Percentiles rank a stretch among this genome's conserved stretches.
phyloP scores from a whole-genome alignment of 2,329 filamentous ascomycete genomes.

The Fusarium aywerte region DNA sequence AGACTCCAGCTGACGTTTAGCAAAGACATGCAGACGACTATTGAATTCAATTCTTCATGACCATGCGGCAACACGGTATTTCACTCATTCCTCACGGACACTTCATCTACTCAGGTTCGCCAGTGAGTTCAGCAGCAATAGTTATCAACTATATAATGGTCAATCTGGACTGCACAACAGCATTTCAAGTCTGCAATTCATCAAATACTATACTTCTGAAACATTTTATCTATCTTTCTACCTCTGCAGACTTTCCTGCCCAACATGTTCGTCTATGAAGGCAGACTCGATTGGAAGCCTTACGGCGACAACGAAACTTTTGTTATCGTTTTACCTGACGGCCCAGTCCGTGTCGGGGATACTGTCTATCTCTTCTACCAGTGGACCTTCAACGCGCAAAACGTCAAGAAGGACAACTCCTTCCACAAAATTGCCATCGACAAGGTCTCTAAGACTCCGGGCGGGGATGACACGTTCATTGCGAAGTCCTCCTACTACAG shows the following conservation, averaged over 20 bases:
- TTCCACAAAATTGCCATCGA: conserved; percentile 26
- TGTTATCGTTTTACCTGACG: conserved; percentile 21
- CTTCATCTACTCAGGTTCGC: too few species aligned
- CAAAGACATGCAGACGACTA: too few species aligned
- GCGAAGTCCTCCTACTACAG: conserved; percentile 13
- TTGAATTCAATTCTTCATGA: too few species aligned
- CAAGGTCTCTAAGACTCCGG: conserved; percentile 2
- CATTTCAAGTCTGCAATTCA: not conserved
- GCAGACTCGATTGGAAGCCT: conserved; percentile 31
- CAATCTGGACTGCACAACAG: too few species aligned
- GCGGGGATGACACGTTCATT: conserved; percentile 12
- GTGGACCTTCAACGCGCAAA: conserved; percentile 16
- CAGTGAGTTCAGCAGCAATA: too few species aligned
- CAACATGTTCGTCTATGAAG: conserved; percentile 33
- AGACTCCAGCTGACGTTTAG: too few species aligned
- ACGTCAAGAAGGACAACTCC: conserved; percentile 20
- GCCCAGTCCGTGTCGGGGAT: conserved; percentile 28
- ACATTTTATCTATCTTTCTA: rapidly evolving
- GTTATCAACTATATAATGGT: too few species aligned
- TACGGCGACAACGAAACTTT: conserved; percentile 34
- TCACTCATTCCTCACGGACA: too few species aligned
- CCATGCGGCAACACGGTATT: too few species aligned
- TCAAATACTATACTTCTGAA: not conserved
- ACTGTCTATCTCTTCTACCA: conserved; percentile 30
- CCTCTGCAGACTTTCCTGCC: not conserved